Evolutionary conservation across 495 filamentous ascomycete species (phyloP), one percentile per base, ranked within the genome.

Genomic region (Penicillium ochrochloron): DNA sequence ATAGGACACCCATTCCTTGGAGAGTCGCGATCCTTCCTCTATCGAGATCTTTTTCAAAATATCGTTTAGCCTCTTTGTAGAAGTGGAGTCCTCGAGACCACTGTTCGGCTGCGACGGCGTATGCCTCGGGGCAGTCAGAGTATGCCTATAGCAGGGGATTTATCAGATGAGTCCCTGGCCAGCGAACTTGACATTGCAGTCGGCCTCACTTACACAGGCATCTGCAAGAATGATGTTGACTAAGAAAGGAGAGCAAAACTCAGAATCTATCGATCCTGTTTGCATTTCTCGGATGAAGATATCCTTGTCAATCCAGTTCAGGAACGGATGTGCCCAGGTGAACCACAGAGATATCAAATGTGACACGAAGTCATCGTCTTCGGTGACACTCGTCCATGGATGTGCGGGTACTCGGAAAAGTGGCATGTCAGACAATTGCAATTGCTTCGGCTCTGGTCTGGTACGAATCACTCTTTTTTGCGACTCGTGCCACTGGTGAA

Each of bases 321-420:
- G 70, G 42, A 74, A 80, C 2, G 76, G 73, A 55, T 80, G 75
- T 19, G 65, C 73, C 80, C 80, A 83, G 1, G 76, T 78, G 50
- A 85, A 78, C 64, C 75, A 82, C 19, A 79, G 52, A 21, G 78
- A 81, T 44, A 44, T 44, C 2, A 83, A 68, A 62, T 79, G 76
- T n/a, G 82, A 83, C 3, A 85, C 81, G 34, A 84, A 68, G 2
- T 76, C 79, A 58, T 80, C 74, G 55, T 82, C 78, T 23, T 76
- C 76, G 1, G 80, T 81, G 33, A 83, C 66, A 29, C 11, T 73
- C 3, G 83, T 85, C 83, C 83, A 85, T 5, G 79, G 78, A 12
- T 66, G 68, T 2, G 81, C 75, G 0, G 78, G 76, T 0, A 84
- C 77, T 12, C 39, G 48, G 17, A 60, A 63, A 6, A 61, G 48